Evolutionary conservation across 257 asterid genomes (phyloP).

Genomic region (Plantago major): DNA sequence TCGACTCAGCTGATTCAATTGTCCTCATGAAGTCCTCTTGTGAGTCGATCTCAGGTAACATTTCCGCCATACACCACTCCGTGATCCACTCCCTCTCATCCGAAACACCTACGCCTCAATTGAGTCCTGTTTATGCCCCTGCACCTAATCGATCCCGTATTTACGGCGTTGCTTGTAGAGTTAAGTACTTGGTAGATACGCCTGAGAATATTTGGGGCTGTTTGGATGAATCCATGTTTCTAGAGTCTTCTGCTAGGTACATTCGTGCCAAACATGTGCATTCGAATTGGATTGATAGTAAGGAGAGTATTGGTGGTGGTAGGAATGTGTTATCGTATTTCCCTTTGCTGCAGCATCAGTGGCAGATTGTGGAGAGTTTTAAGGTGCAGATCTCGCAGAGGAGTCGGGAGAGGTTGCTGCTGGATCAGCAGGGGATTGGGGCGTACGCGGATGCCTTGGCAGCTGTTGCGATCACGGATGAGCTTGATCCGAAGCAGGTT

Average conservation of each 20-base stretch:
- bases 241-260: conserved; percentile 85
- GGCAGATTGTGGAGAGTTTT: conserved; percentile 95
- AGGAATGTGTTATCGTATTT: conserved; percentile 63
- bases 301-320: conserved; percentile 22
- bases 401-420: conserved; percentile 78
- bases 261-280: conserved; percentile 89
- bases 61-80: too few species aligned
- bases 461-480: conserved; percentile 82
- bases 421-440: conserved; percentile 69
- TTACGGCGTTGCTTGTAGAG: conserved; percentile 91
- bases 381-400: conserved; percentile 88
- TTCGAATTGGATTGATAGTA: conserved; percentile 41
- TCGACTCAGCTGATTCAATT: conserved; percentile 95
- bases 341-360: conserved; percentile 91
- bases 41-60: conserved; percentile 73
- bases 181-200: conserved; percentile 96
- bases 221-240: conserved; percentile 90
- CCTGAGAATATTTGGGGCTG: conserved; percentile 99
- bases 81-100: too few species aligned
- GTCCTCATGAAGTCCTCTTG: conserved; percentile 86
- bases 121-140: conserved; percentile 34
- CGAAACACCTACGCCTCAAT: conserved; percentile 64
- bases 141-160: conserved; percentile 51
- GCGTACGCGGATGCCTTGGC: conserved; percentile 97
- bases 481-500: conserved; percentile 77